Evolutionary conservation across 306 rosid genomes (phyloP).

Genomic region (Herpetospermum pedunculosum): DNA sequence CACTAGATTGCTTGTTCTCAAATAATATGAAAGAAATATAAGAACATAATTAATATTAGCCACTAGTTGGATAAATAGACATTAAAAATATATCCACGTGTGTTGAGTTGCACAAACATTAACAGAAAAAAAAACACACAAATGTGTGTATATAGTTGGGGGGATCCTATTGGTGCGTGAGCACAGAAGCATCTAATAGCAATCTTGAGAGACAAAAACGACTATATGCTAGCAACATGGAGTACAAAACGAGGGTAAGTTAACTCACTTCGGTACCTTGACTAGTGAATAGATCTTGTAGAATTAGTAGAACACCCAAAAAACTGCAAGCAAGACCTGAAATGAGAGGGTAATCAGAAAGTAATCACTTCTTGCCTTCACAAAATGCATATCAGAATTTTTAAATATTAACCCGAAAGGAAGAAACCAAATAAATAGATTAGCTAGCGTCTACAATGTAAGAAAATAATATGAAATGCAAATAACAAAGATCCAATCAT

Average conservation of each 20-base stretch:
- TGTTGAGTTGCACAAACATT: neutral
- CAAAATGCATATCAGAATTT: neutral
- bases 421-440: neutral
- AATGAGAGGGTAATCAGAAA: slow-evolving; percentile 15
- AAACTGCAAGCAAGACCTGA: slow-evolving; percentile 81
- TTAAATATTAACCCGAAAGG: neutral
- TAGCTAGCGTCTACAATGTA: neutral
- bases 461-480: neutral
- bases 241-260: neutral
- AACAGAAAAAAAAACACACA: neutral
- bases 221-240: neutral
- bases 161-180: neutral
- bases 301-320: slow-evolving; percentile 66
- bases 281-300: slow-evolving; percentile 38
- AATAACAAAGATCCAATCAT: neutral
- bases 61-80: neutral
- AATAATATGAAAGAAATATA: neutral
- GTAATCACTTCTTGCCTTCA: slow-evolving; percentile 5
- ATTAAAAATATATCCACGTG: neutral
- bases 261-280: slow-evolving; percentile 41
- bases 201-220: neutral
- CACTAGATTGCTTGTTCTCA: neutral
- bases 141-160: neutral
- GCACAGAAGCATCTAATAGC: neutral
- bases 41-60: no score